Evolutionary conservation across 352 stramenopile genomes (phyloP), one percentile per base, ranked within the genome.

Genomic region (Pythium oligandrum): DNA sequence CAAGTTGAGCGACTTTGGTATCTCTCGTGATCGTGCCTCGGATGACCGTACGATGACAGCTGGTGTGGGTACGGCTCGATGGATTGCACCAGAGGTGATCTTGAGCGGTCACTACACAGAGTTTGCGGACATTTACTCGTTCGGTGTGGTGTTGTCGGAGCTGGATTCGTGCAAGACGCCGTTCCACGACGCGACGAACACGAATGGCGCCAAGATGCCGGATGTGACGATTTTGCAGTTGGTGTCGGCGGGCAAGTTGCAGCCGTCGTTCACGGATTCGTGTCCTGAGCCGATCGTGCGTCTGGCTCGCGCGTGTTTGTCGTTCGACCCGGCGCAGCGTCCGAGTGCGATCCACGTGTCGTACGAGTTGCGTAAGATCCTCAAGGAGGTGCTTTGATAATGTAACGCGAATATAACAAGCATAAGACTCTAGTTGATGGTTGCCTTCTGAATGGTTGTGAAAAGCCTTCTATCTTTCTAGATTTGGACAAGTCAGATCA

Each of bases 321-420:
- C 63, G 4, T 89, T 88, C 50, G 72, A 91, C 54, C 74, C 78
- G 6, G 70, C 64, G 4, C 59, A 86, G 9, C 80, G 80, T 51
- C 80, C 80, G 44, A 84, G 73, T 48, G 80, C 80, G 37, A 88
- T 91, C 53, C 74, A 89, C 53, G 75, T 91, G 38, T 85, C 80
- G 12, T 91, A 88, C 67, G 72, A 88, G 59, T 59, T 90, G 53
- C 77, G 78, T 44, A 87, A 86, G 59, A 88, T 90, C 61, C 70
- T 88, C 61, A 83, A 81, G 63, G 75, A 86, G 46, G 72, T 79
- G 60, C 61, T 86, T 36, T 85, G 70, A 64, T 26, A 26, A 26
- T 26, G 17, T 26, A 26, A 26, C 17, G 17, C 17, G 17, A 26
- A 26, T 26, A 26, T 26, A 0, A 26, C 17, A 26, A 26, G 17